Conservation (phyloP, 2,329 filamentous ascomycete genomes). For the Fusarium sulawesiense region DNA sequence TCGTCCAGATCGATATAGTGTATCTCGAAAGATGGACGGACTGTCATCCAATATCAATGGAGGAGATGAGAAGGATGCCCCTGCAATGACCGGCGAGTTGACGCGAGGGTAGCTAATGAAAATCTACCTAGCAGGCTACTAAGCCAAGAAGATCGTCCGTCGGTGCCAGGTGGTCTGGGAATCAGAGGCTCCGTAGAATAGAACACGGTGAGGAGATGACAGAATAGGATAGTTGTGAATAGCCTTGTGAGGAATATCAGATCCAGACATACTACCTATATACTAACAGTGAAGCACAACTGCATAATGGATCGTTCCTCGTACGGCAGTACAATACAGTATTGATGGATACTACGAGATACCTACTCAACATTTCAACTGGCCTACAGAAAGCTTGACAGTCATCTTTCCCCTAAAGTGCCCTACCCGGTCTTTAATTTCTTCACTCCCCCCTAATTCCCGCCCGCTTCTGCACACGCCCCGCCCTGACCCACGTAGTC, state of each 20-base stretch:
- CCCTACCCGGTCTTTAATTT: constrained; percentile 28
- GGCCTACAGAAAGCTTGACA: constrained; percentile 5
- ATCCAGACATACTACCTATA: neutral
- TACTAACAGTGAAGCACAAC: neutral
- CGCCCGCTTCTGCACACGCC: constrained; percentile 34
- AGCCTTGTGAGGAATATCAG: neutral
- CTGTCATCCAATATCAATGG: neutral
- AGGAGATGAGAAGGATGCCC: constrained; percentile 9
- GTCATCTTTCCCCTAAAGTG: constrained; percentile 8
- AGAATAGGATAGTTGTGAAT: neutral
- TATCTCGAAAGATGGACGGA: neutral
- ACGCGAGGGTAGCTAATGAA: constrained; percentile 33
- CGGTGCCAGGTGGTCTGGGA: constrained; percentile 5
- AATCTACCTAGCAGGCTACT: neutral
- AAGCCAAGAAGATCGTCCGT: constrained; percentile 16
- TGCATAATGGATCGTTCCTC: neutral
- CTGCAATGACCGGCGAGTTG: constrained; percentile 32
- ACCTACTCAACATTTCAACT: neutral
- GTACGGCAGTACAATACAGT: neutral
- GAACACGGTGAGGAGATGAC: neutral
- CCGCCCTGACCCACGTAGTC: constrained; percentile 29
- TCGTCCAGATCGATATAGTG: neutral
- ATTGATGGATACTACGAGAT: neutral
- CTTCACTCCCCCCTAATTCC: constrained; percentile 37
- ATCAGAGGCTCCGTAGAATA: neutral